These are phyloP conservation scores for Malus sylvestris DNA, from an alignment of 306 rosid genomes.

Conservation along the genomic window DNA sequence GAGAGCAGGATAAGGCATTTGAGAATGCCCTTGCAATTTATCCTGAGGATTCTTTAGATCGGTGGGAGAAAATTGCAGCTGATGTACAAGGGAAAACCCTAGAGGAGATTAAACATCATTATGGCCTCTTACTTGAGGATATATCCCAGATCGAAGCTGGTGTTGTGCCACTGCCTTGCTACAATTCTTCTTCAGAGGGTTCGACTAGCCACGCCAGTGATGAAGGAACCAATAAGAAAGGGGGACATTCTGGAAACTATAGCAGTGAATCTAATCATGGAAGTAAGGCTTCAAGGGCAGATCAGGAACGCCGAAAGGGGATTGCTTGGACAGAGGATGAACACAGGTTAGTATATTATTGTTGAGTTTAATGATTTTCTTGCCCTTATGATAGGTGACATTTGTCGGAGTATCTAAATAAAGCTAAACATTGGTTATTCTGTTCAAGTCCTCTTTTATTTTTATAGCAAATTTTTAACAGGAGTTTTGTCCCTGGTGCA, in stretches of 20 bases:
- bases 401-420: neutral
- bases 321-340: conserved; percentile 99
- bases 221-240: conserved; percentile 73
- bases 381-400: conserved; percentile 9
- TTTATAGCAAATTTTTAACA: neutral
- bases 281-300: conserved; percentile 74
- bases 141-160: conserved; percentile 78
- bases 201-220: conserved; percentile 64
- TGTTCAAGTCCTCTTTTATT: conserved; percentile 9
- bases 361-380: neutral
- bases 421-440: conserved; percentile 9
- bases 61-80: conserved; percentile 83
- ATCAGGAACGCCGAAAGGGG: conserved; percentile 96
- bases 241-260: conserved; percentile 32
- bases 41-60: conserved; percentile 63
- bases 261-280: conserved; percentile 68
- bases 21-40: conserved; percentile 78
- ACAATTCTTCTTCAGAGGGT: conserved; percentile 76
- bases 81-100: conserved; percentile 75
- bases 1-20: conserved; percentile 88
- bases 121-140: conserved; percentile 76
- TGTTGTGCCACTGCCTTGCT: conserved; percentile 69
- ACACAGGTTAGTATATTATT: conserved; percentile 61
- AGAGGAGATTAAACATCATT: conserved; percentile 76
- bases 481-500: conserved; percentile 10